phyloP scores from a whole-genome alignment of 805 yeast species.

The Hanseniaspora mollemarum region DNA sequence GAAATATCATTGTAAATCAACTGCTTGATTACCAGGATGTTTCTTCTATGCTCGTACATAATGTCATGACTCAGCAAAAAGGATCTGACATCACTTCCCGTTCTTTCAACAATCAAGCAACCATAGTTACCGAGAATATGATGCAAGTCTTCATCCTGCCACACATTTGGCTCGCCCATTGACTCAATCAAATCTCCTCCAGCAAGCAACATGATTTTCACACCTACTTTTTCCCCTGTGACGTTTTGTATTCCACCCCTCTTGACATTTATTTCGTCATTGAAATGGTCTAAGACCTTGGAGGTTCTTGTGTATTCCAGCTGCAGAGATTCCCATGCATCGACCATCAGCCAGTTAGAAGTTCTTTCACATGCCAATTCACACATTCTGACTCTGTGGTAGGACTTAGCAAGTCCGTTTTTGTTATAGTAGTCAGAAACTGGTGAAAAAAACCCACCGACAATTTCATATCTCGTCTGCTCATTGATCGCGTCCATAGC shows the following conservation, averaged over 20 bases:
- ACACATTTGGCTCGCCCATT: conserved; percentile 99
- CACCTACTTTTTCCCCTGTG: conserved; percentile 60
- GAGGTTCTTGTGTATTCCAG: conserved; percentile 88
- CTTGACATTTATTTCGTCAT: conserved; percentile 83
- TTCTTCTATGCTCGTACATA: conserved; percentile 91
- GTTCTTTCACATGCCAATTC: conserved; percentile 96
- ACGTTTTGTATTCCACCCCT: conserved; percentile 67
- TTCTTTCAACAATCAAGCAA: conserved; percentile 89
- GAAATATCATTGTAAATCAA: conserved; percentile 91
- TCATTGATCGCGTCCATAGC: conserved; percentile 88
- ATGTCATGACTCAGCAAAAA: conserved; percentile 88
- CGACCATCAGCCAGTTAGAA: conserved; percentile 95
- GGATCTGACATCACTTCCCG: conserved; percentile 90
- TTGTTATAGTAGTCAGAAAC: conserved; percentile 87
- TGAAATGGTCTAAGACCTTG: conserved; percentile 88
- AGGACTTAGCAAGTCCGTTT: conserved; percentile 80
- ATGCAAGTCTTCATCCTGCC: conserved; percentile 93
- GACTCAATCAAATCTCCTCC: conserved; percentile 97
- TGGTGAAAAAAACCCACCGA: conserved; percentile 94
- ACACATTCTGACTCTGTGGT: conserved; percentile 93
- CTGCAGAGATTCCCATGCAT: conserved; percentile 96
- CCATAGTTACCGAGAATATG: conserved; percentile 95
- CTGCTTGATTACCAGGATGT: conserved; percentile 88
- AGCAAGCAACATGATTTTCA: conserved; percentile 87
- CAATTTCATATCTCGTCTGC: conserved; percentile 84